Evolutionary conservation across 2,329 filamentous ascomycete genomes (phyloP), one percentile per base, ranked within the genome.

Genomic region (Paramyrothecium roridum): DNA sequence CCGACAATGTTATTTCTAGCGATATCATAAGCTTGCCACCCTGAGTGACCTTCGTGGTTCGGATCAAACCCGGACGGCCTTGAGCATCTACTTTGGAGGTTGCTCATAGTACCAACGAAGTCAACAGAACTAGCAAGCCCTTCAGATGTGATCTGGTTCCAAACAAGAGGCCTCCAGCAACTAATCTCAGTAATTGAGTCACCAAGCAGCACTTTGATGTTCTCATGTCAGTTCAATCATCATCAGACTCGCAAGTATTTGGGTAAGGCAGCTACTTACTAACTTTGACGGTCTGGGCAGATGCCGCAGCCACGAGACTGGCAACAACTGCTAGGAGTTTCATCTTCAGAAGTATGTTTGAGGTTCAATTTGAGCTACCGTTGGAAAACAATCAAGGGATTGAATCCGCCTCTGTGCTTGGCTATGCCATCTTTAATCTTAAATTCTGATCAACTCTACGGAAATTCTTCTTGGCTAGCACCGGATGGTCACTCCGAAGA

Each of bases 151-250:
- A 77, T 65, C 56, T 66, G 63, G 56, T 73, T 67, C 74, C 75
- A 77, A 10, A 77, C 64, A 16, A 71, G 56, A 16, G 73, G 65
- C 12, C 75, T 66, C 75, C 74, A 77, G 64, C 76, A 77, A 46
- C 71, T 76, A 52, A 76, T 73, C 57, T 76, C 74, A 2, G 75
- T 78, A 60, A 77, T 75, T 57, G 68, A 72, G 61, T 77, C 74
- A 8, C 74, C 75, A 16, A 77, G 65, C 7, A 71, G 72, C 4
- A 57, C 55, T 57, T 22, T 13, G 11, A 50, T 33, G 3, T 22
- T 30, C 26, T 30, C 26, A 10, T 6, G 26, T 30, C 26, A 30
- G 26, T 30, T 30, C 26, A 10, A 10, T 30, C 26, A 10, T 30
- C 26, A 30, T 10, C 16, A 21, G 40, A 13, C 16, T 45, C 12